phyloP scores from a whole-genome alignment of 192 early-diverging fungal species.

The Coemansia sp. region DNA sequence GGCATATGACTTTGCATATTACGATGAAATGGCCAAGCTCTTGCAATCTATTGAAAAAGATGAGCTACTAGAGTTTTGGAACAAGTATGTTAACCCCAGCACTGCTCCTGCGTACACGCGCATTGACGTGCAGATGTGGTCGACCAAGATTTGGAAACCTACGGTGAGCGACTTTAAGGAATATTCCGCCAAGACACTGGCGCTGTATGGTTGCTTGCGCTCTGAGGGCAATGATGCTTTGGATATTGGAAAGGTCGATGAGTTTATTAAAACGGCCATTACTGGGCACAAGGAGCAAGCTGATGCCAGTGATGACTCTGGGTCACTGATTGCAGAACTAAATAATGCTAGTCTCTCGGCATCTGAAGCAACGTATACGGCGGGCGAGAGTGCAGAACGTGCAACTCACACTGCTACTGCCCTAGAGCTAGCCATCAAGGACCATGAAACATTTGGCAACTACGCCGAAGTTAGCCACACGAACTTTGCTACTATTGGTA shows the following conservation, averaged over 20 bases:
- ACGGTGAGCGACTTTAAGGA: conserved; percentile 3
- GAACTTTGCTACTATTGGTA: not conserved
- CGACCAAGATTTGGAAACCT: conserved; percentile 15
- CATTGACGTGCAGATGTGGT: conserved; percentile 29
- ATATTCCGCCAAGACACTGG: conserved; percentile 16
- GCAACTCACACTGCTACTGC: conserved; percentile 4
- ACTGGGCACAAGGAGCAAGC: not conserved
- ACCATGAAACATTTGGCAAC: not conserved
- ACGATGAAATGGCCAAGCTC: conserved; percentile 2
- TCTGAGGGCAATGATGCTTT: conserved; percentile 2
- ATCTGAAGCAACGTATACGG: not conserved
- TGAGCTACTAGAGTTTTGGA: conserved; percentile 36
- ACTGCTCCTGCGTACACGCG: conserved; percentile 34
- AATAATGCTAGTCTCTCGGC: conserved; percentile 1
- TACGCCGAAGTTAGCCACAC: not conserved
- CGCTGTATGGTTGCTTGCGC: conserved; percentile 20
- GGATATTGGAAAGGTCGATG: not conserved
- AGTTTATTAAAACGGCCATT: not conserved
- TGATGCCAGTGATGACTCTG: not conserved
- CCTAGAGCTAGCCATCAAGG: conserved; percentile 15
- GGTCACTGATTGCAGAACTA: not conserved
- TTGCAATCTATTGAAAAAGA: conserved; percentile 23
- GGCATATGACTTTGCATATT: conserved; percentile 77
- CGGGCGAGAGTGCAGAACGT: not conserved
- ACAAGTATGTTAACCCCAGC: conserved; percentile 38